Conservation (phyloP, 495 filamentous ascomycete species). For the Penicillium diatomitis region DNA sequence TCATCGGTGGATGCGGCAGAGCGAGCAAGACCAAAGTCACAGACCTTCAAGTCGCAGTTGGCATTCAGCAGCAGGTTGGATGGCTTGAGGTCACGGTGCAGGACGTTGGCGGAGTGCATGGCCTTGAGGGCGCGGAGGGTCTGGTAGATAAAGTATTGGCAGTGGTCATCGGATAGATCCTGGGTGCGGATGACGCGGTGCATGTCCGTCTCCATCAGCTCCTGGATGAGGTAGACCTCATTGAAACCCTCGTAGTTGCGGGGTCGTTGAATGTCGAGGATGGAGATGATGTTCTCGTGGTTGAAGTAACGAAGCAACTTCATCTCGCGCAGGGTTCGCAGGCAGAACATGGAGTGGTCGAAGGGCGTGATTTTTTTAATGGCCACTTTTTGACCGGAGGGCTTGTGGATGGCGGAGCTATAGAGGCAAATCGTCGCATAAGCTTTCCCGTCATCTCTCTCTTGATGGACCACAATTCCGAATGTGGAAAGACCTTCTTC, state of each 20-base stretch:
- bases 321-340: constrained; percentile 97
- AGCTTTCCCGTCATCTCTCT: neutral
- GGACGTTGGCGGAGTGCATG: constrained; percentile 98
- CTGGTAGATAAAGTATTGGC: constrained; percentile 99
- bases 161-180: constrained; percentile 96
- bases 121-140: constrained; percentile 96
- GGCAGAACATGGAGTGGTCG: constrained; percentile 98
- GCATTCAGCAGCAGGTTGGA: constrained; percentile 95
- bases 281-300: constrained; percentile 99
- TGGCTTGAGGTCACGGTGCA: constrained; percentile 95
- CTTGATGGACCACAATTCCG: neutral
- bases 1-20: constrained; percentile 92
- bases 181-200: constrained; percentile 98
- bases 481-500: neutral
- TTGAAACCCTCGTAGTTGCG: constrained; percentile 92
- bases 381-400: constrained; percentile 95
- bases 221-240: constrained; percentile 97
- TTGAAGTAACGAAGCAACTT: constrained; percentile 99
- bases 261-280: constrained; percentile 97
- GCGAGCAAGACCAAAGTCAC: constrained; percentile 92
- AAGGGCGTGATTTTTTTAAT: constrained; percentile 99
- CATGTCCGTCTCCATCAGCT: constrained; percentile 99
- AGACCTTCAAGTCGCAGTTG: constrained; percentile 98
- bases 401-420: constrained; percentile 97
- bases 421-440: constrained; percentile 8